These are phyloP conservation scores for Ceratocystis diversiconidia DNA, from an alignment of 2,329 filamentous ascomycete genomes.

Conservation along the genomic window DNA sequence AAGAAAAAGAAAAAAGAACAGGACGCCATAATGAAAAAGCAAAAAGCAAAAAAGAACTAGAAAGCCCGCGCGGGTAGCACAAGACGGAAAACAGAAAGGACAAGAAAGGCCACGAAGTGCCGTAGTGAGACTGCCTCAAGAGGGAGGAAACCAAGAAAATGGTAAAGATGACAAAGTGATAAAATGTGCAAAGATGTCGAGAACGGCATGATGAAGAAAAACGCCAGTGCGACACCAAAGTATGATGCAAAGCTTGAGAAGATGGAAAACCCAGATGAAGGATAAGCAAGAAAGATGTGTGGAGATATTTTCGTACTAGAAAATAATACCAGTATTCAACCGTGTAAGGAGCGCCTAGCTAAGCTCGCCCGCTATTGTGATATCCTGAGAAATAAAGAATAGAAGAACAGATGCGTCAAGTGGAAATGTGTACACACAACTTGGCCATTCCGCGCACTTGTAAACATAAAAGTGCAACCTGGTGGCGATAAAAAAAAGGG, in stretches of 20 bases:
- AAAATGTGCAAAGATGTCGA: conserved; percentile 20
- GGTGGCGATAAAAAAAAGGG: not conserved
- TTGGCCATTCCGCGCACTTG: not conserved
- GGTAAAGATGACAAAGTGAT: conserved; percentile 23
- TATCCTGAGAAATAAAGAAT: not conserved
- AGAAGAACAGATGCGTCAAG: conserved; percentile 7
- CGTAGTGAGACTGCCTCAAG: not conserved
- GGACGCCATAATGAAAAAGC: not conserved
- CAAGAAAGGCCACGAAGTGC: not conserved
- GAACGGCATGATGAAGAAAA: conserved; percentile 6
- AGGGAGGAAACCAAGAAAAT: conserved; percentile 11
- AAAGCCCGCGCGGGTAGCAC: not conserved
- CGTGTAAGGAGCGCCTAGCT: not conserved
- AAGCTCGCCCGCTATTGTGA: not conserved
- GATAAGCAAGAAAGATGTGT: conserved; percentile 18
- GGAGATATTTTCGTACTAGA: conserved; percentile 10
- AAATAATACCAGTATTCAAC: conserved; percentile 22
- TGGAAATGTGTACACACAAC: not conserved
- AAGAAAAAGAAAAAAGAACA: conserved; percentile 21
- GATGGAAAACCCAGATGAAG: conserved; percentile 5
- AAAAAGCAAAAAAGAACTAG: conserved; percentile 17
- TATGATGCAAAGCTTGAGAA: conserved; percentile 14
- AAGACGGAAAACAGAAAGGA: conserved; percentile 17
- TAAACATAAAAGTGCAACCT: no score
- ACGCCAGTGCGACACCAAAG: conserved; percentile 17